phyloP scores from a whole-genome alignment of 306 rosid species.

The Albizia julibrissin region DNA sequence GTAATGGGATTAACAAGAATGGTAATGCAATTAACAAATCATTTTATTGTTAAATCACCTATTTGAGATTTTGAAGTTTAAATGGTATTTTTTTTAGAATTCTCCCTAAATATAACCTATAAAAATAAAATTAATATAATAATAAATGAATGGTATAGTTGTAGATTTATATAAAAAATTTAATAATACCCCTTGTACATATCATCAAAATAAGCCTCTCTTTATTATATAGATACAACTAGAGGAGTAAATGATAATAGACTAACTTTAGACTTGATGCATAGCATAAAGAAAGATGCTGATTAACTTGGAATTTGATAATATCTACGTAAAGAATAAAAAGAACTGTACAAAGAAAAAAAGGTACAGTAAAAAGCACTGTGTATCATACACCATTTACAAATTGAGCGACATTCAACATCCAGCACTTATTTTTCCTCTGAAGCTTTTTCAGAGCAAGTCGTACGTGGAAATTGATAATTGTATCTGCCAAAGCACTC shows the following conservation, averaged over 20 bases:
- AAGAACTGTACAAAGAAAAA: neutral
- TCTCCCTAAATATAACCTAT: too few relatives aligned
- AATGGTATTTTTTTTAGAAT: too few relatives aligned
- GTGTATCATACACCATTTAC: slow-evolving; percentile 21
- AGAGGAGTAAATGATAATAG: neutral
- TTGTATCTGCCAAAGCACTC: slow-evolving; percentile 8
- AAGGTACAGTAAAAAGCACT: neutral
- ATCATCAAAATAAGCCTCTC: too few relatives aligned
- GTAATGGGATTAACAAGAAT: too few relatives aligned
- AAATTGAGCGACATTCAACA: slow-evolving; percentile 18
- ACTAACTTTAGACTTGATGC: neutral
- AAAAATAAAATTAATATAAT: too few relatives aligned
- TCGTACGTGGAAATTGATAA: slow-evolving; percentile 12
- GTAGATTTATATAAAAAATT: too few relatives aligned
- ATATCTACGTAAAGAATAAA: neutral
- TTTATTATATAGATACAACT: too few relatives aligned
- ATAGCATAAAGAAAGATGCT: neutral
- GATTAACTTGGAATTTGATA: neutral
- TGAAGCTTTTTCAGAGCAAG: slow-evolving; percentile 8
- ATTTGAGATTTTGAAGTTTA: too few relatives aligned
- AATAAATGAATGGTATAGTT: too few relatives aligned
- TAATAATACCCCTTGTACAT: too few relatives aligned
- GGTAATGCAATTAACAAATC: too few relatives aligned
- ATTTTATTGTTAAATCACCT: too few relatives aligned
- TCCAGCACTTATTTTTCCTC: slow-evolving; percentile 15